Base-by-base conservation (phyloP, 768 basidiomycete species). In the Psilocybe subaeruginosa region DNA sequence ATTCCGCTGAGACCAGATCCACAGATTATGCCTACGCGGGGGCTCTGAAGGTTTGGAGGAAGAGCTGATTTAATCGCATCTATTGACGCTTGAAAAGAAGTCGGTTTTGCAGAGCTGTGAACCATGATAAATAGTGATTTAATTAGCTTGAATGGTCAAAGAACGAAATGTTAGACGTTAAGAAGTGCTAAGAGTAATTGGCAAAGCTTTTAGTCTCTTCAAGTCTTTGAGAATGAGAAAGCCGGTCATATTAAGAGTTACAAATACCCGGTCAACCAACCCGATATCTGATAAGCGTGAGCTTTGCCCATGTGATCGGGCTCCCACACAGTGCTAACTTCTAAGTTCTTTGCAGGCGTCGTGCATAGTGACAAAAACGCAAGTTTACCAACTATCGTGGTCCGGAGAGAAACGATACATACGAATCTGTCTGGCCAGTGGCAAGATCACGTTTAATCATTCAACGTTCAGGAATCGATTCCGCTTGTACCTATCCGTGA, bases 1-100 rank as follows among this genome's bases (percentile, higher is more conserved):
- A 97, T 81, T 0, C 91, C 92, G 68, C 86, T 87, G 54, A 96
- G 77, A 3, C 95, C 94, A 1, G 90, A 92, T 59, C 95, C 94
- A 71, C 93, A 95, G 29, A 96, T 87, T 66, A 96, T 92, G 17
- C 90, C 94, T 16, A 94, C 83, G 35, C 78, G 79, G 8, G 93
- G 93, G 23, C 64, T 71, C 60, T 73, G 74, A 7, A 80, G 64
- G 17, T 70, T 71, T 9, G 54, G 66, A 6, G 82, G 80, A 37
- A 83, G 65, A 1, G 62, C 53, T 3, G 70, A 66, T 30, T 60
- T 67, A 46, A 82, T 74, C 8, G 73, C 75, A 8, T 70, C 66
- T 9, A 80, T 58, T 14, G 76, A 75, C 19, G 74, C 62, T 30
- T 52, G 54, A 63, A 76, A 69, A 27, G 56, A 57, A 46, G 12